Percentiles rank a stretch among this genome's conserved stretches.
Conservation (phyloP, 2,329 filamentous ascomycete species). For the Xylaria sp. region DNA sequence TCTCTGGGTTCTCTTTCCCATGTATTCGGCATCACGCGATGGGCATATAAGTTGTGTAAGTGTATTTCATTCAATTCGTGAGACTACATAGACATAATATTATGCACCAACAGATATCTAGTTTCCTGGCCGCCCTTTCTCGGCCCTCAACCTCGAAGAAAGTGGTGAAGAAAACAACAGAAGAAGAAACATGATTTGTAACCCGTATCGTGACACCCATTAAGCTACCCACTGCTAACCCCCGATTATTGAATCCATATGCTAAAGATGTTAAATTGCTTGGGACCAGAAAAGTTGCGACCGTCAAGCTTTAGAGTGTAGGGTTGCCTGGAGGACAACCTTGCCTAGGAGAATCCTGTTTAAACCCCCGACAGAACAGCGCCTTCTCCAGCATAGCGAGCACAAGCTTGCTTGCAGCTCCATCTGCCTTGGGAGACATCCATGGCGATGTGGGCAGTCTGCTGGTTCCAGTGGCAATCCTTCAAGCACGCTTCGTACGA, state of each 20-base stretch:
- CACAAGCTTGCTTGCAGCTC: conserved; percentile 20
- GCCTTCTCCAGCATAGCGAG: background rate
- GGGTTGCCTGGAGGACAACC: background rate
- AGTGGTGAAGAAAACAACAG: background rate
- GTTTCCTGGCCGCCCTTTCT: background rate
- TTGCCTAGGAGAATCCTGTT: background rate
- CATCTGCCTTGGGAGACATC: conserved; percentile 5
- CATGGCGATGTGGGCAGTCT: conserved; percentile 16
- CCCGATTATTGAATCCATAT: background rate
- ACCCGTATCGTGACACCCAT: conserved; percentile 9
- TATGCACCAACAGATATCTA: conserved; percentile 7
- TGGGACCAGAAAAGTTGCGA: background rate
- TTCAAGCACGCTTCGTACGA: conserved; percentile 31
- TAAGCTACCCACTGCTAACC: conserved; percentile 1
- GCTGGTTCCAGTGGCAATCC: conserved; percentile 3
- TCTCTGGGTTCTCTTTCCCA: background rate
- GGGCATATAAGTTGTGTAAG: background rate
- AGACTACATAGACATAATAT: background rate
- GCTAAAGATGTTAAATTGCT: background rate
- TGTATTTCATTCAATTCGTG: conserved; percentile 26
- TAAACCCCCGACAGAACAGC: conserved; percentile 13
- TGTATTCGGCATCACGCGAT: background rate
- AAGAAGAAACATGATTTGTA: background rate
- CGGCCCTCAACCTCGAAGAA: background rate
- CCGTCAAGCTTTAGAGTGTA: background rate